These are phyloP conservation scores for Rutstroemia sydowiana DNA, from an alignment of 2,329 filamentous ascomycete species.

Conservation along the genomic window DNA sequence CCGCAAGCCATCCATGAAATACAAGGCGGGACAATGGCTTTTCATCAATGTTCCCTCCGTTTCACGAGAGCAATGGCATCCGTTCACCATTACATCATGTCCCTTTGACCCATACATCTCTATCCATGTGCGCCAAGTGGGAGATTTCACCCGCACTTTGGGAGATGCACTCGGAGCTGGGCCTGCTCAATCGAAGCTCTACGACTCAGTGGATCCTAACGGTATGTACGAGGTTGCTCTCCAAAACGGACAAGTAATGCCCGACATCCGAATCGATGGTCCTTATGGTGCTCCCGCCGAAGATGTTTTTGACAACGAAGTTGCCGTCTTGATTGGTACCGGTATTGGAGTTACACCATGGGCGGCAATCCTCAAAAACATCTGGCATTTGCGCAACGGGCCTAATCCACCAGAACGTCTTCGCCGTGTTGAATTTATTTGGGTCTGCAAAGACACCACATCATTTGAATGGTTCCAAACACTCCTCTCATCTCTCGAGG, in stretches of 20 bases:
- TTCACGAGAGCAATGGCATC: constrained; percentile 91
- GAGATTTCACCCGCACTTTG: constrained; percentile 91
- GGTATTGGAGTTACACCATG: constrained; percentile 84
- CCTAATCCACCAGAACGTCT: constrained; percentile 86
- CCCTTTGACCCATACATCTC: constrained; percentile 93
- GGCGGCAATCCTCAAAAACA: constrained; percentile 89
- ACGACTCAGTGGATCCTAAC: constrained; percentile 83
- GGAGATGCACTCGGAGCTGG: constrained; percentile 93
- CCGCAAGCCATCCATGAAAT: constrained; percentile 89
- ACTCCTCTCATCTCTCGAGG: constrained; percentile 81
- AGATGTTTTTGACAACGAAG: constrained; percentile 92
- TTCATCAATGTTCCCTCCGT: constrained; percentile 91
- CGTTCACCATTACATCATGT: constrained; percentile 97
- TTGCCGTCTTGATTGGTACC: constrained; percentile 77
- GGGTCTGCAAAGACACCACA: constrained; percentile 91
- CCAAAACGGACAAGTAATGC: constrained; percentile 89
- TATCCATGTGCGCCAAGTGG: constrained; percentile 90
- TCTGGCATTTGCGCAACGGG: constrained; percentile 88
- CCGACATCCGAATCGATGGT: constrained; percentile 79
- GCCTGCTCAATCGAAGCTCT: constrained; percentile 76
- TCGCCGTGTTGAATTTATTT: constrained; percentile 95
- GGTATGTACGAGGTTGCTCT: constrained; percentile 98
- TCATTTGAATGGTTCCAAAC: constrained; percentile 99
- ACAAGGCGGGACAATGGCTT: constrained; percentile 97
- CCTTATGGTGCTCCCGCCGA: constrained; percentile 96